Percentiles rank a stretch among this genome's conserved stretches.
Conservation (phyloP, 2,329 filamentous ascomycete genomes). For the Conoideocrella luteorostrata region DNA sequence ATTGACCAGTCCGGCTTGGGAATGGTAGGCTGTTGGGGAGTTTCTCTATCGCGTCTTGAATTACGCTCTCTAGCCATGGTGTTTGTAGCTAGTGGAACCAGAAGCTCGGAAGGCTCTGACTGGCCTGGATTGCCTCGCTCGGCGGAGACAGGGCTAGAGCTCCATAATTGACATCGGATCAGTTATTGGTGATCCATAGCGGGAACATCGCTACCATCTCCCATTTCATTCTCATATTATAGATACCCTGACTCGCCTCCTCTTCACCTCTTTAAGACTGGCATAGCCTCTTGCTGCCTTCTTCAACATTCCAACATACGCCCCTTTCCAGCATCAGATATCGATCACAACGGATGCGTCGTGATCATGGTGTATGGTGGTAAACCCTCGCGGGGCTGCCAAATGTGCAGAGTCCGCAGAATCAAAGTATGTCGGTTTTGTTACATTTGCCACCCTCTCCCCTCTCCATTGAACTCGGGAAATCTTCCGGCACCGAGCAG, state of each 20-base stretch:
- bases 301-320: too few species aligned
- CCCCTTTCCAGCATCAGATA: background rate
- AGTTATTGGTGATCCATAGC: background rate
- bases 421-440: constrained; percentile 52
- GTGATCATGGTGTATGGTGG: constrained; percentile 54
- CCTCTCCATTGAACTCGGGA: background rate
- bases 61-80: too few species aligned
- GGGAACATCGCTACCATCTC: background rate
- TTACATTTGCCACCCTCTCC: background rate
- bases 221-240: constrained; percentile 2
- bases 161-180: background rate
- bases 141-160: background rate
- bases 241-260: constrained; percentile 1
- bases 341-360: background rate
- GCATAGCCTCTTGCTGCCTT: too few species aligned
- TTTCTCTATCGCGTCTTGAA: too few species aligned
- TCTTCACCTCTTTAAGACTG: too few species aligned
- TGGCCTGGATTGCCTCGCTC: too few species aligned
- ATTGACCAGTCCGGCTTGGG: constrained; percentile 1
- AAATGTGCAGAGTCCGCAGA: constrained; percentile 64
- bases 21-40: background rate
- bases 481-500: too few species aligned
- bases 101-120: too few species aligned
- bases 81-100: too few species aligned
- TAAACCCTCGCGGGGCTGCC: constrained; percentile 60